These are phyloP conservation scores for Talaromyces nanjingensis DNA, from an alignment of 495 filamentous ascomycete species.

Conservation along the genomic window DNA sequence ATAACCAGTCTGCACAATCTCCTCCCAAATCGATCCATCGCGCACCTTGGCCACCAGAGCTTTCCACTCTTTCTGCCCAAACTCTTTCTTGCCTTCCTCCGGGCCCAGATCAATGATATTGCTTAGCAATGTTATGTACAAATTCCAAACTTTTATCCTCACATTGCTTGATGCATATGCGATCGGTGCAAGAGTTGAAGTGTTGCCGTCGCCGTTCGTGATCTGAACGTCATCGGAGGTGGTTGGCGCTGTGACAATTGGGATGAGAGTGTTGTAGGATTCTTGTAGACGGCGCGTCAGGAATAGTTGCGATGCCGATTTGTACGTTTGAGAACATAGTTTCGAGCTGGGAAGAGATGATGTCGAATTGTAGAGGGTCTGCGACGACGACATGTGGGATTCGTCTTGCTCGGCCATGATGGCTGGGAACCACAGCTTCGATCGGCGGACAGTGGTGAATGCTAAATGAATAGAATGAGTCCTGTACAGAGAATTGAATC, in stretches of 20 bases:
- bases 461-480: not conserved
- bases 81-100: slow-evolving; percentile 82
- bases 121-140: slow-evolving; percentile 90
- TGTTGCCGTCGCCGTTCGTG: slow-evolving; percentile 23
- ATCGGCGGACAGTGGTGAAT: not conserved
- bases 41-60: slow-evolving; percentile 70
- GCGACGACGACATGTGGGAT: slow-evolving; percentile 31
- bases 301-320: slow-evolving; percentile 84
- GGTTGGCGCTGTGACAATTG: slow-evolving; percentile 54
- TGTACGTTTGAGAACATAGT: slow-evolving; percentile 58
- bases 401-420: slow-evolving; percentile 29
- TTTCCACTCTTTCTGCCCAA: slow-evolving; percentile 80
- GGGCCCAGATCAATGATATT: slow-evolving; percentile 78
- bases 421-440: not conserved
- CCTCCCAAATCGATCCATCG: slow-evolving; percentile 86
- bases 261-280: slow-evolving; percentile 72
- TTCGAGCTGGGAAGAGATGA: slow-evolving; percentile 54
- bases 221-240: slow-evolving; percentile 22
- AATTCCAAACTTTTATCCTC: slow-evolving; percentile 91
- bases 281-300: slow-evolving; percentile 87
- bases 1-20: slow-evolving; percentile 79
- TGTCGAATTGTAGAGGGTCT: slow-evolving; percentile 41
- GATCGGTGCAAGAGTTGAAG: slow-evolving; percentile 53
- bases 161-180: slow-evolving; percentile 65
- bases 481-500: not conserved